A percentile compares a stretch with the other conserved stretches of the same genome.
phyloP scores from a whole-genome alignment of 345 rosid genomes.

The Streptanthus diversifolius region DNA sequence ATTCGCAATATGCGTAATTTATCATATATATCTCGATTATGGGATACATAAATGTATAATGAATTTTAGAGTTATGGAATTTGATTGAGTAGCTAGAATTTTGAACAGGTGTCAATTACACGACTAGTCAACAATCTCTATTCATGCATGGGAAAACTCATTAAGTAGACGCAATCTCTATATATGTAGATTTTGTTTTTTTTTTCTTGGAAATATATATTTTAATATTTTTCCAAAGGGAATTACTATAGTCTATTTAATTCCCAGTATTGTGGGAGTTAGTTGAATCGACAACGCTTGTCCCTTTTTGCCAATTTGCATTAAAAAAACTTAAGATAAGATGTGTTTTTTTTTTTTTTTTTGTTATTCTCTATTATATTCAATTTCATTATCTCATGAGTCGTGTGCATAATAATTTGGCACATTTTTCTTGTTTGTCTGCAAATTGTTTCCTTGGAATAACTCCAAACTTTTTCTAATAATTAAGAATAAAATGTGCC shows the following conservation, averaged over 20 bases:
- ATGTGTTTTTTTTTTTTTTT: background rate
- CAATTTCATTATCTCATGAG: constrained; percentile 4
- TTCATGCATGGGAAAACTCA: constrained; percentile 16
- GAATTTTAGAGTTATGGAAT: background rate
- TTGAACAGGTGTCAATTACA: constrained; percentile 11
- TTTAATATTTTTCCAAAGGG: background rate
- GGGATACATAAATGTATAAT: background rate
- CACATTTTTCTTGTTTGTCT: constrained; percentile 33
- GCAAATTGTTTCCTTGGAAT: constrained; percentile 11
- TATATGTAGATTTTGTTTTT: background rate
- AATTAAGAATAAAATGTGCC: background rate
- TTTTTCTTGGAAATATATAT: background rate
- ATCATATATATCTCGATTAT: background rate
- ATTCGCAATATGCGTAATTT: background rate
- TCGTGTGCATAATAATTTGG: constrained; percentile 24
- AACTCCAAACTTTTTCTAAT: constrained; percentile 1
- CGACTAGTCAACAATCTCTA: constrained; percentile 14
- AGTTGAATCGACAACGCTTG: constrained; percentile 18
- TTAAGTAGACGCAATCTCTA: background rate
- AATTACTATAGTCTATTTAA: background rate
- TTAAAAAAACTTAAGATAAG: constrained; percentile 9
- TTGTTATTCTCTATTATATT: background rate
- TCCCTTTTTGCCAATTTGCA: constrained; percentile 26
- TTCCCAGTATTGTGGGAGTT: constrained; percentile 26
- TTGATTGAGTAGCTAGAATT: constrained; percentile 2